Conservation (phyloP, 352 stramenopile genomes). For the Phytophthora lateralis region DNA sequence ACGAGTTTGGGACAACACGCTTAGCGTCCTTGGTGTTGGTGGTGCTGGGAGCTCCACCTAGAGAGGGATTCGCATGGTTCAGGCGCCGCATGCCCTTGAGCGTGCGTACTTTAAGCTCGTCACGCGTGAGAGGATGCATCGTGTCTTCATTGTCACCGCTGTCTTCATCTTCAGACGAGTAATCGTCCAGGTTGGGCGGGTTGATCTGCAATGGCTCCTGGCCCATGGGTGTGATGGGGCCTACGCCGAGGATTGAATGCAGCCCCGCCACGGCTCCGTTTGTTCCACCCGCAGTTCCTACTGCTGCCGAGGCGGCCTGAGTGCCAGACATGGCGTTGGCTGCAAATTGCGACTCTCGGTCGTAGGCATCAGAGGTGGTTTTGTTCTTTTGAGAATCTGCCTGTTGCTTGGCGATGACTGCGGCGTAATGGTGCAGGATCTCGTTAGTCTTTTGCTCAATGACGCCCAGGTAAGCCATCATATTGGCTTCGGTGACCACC, state of each 20-base stretch:
- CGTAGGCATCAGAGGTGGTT: conserved; percentile 37
- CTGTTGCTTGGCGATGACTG: conserved; percentile 48
- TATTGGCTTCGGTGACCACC: conserved; percentile 93
- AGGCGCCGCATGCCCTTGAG: conserved; percentile 79
- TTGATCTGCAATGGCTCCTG: conserved; percentile 93
- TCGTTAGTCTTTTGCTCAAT: conserved; percentile 95
- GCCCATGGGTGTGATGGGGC: conserved; percentile 89
- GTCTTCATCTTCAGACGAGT: conserved; percentile 91
- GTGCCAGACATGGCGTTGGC: conserved; percentile 23
- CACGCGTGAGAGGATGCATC: conserved; percentile 89
- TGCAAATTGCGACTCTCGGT: conserved; percentile 52
- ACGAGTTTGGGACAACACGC: conserved; percentile 11
- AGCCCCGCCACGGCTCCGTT: conserved; percentile 37
- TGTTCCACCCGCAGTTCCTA: conserved; percentile 23
- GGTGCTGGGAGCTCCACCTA: conserved; percentile 8
- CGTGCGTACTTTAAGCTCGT: conserved; percentile 93
- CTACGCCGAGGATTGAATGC: conserved; percentile 81
- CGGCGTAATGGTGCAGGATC: conserved; percentile 90
- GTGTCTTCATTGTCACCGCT: conserved; percentile 88
- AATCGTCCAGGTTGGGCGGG: conserved; percentile 93
- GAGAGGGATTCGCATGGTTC: conserved; percentile 46
- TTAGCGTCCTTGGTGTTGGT: conserved; percentile 31
- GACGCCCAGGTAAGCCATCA: conserved; percentile 95
- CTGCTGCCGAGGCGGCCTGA: conserved; percentile 7
- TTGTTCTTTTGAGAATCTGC: conserved; percentile 42